phyloP scores from a whole-genome alignment of 2,329 filamentous ascomycete genomes.

The Arthrocladium fulminans region DNA sequence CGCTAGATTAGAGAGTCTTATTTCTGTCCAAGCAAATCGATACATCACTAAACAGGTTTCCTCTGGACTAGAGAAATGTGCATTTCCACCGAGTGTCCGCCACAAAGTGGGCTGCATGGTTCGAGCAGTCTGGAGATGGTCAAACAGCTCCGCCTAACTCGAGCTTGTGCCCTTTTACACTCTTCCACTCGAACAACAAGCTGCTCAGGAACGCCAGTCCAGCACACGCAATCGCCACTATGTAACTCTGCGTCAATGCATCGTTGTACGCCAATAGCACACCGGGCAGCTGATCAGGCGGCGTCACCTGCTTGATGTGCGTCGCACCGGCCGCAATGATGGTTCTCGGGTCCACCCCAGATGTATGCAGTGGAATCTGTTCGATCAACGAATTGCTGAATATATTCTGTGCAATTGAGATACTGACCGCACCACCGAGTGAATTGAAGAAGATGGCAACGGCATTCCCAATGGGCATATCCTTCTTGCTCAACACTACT shows the following conservation, averaged over 20 bases:
- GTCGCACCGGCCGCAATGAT: slow-evolving; percentile 38
- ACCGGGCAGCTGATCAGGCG: slow-evolving; percentile 27
- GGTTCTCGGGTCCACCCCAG: slow-evolving; percentile 28
- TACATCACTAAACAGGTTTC: too few species aligned
- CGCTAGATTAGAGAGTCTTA: too few species aligned
- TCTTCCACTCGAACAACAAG: slow-evolving; percentile 24
- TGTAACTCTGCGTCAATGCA: slow-evolving; percentile 20
- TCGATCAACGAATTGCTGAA: slow-evolving; percentile 56
- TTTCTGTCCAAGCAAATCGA: too few species aligned
- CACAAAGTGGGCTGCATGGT: too few species aligned
- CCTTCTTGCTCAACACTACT: slow-evolving; percentile 23
- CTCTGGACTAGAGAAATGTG: too few species aligned
- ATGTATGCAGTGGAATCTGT: slow-evolving; percentile 40
- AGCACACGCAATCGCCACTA: slow-evolving; percentile 20
- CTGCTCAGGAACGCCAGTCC: slow-evolving; percentile 18
- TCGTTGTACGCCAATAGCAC: slow-evolving; percentile 30
- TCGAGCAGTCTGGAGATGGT: too few species aligned
- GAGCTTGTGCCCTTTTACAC: slow-evolving; percentile 23
- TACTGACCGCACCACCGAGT: slow-evolving; percentile 57
- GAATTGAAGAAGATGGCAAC: slow-evolving; percentile 53
- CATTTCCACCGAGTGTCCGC: too few species aligned
- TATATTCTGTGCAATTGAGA: slow-evolving; percentile 57
- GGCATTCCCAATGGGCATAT: slow-evolving; percentile 26
- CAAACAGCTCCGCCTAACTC: slow-evolving; percentile 15
- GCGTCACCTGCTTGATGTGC: slow-evolving; percentile 31